Base-by-base conservation (phyloP, 2,329 filamentous ascomycete genomes). In the Verticillium nonalfalfae region DNA sequence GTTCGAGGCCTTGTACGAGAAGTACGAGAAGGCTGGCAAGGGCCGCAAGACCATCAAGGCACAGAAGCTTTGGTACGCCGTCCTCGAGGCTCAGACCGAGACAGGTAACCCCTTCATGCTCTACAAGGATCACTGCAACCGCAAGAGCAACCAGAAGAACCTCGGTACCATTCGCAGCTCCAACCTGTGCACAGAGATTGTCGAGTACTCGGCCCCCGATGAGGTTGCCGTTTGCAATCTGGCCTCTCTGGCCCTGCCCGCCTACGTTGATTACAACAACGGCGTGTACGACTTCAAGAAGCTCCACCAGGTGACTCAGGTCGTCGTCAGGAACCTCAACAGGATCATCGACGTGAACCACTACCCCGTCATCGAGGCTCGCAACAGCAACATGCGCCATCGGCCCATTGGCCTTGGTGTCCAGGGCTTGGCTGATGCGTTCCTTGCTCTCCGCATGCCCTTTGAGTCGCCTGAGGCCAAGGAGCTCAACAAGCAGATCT, bases 101-200 rank as follows among this genome's bases (percentile, higher is more conserved):
- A 99, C 95, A 56, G 95, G 95, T 69, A 98, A 96, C 79, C 95
- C 95, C 57, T 99, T 97, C 81, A 99, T 99, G 92, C 88, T 98
- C 63, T 99, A 99, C 88, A 99, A 99, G 85, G 95, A 99, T 79
- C 85, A 89, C 72, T 94, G 90, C 87, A 99, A 99, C 86, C 88
- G 88, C 76, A 99, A 99, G 90, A 97, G 93, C 84, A 99, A 99
- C 86, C 95, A 99, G 82, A 98, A 99, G 89, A 99, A 99, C 79
- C 85, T 99, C 36, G 95, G 95, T 67, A 97, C 93, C 65, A 99
- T 99, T 71, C 93, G 93, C 77, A 97, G 92, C 84, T 99, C 95
- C 72, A 99, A 99, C 78, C 84, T 99, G 57, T 99, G 95, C 87
- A 98, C 94, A 58, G 95, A 99, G 79, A 99, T 99, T 70, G 86